Evolutionary conservation across 75 land plant genomes (phyloP), one percentile per base, ranked within the genome.

Genomic region (Chamaecyparis obtusa): DNA sequence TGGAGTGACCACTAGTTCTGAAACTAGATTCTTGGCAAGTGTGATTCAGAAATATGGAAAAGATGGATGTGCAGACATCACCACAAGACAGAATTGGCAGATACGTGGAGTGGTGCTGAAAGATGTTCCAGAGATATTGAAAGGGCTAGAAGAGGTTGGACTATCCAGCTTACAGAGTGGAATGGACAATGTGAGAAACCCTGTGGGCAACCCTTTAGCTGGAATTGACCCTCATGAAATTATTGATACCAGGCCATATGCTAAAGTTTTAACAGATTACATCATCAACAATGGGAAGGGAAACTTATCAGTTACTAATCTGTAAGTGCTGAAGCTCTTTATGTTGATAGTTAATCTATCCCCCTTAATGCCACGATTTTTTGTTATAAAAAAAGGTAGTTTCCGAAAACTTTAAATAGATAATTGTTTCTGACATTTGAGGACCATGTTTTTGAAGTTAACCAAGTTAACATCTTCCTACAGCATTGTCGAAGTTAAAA

Each of bases 81-180:
- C 99, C 19, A 98, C 99, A 3, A 87, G 99, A 75, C 99, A 98
- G 89, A 98, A 98, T 87, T 98, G 97, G 99, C 99, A 98, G 81
- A 98, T 98, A 27, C 90, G 99, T 8, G 99, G 99, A 11, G 94
- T 98, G 30, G 90, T 90, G 51, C 90, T 98, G 86, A 92, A 93
- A 27, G 99, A 98, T 86, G 99, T 95, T 36, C 99, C 99, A 0
- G 94, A 88, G 41, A 94, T 98, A 82, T 69, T 98, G 13, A 89
- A 92, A 71, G 99, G 99, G 9, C 92, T 98, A 35, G 87, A 75
- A 72, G 77, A 85, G 24, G 99, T 98, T 27, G 99, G 99, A 0
- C 88, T 98, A 60, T 94, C 96, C 30, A 97, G 97, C 92, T 87
- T 98, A 5, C 99, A 98, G 92, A 98, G 99, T 86, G 99, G 99